phyloP scores from a whole-genome alignment of 495 filamentous ascomycete genomes.

The Tuber magnatum region DNA sequence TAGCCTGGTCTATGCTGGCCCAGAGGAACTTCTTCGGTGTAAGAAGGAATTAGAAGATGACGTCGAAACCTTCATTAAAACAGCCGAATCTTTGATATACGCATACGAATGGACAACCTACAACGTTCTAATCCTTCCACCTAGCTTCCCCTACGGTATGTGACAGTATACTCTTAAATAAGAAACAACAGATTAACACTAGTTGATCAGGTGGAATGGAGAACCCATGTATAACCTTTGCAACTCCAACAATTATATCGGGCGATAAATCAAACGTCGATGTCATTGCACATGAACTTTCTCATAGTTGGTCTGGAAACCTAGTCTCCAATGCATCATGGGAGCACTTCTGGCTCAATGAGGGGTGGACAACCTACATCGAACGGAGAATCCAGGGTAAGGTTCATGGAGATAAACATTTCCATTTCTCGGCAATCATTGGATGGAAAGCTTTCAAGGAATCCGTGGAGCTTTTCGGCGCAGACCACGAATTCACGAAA shows the following conservation, averaged over 20 bases:
- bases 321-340: slow-evolving; percentile 82
- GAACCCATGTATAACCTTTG: slow-evolving; percentile 89
- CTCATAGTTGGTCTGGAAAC: slow-evolving; percentile 90
- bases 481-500: slow-evolving; percentile 86
- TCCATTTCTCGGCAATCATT: slow-evolving; percentile 89
- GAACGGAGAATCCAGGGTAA: slow-evolving; percentile 67
- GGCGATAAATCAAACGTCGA: slow-evolving; percentile 91
- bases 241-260: slow-evolving; percentile 83
- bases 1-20: slow-evolving; percentile 74
- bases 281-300: slow-evolving; percentile 91
- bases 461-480: slow-evolving; percentile 65
- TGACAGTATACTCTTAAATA: slow-evolving; percentile 11
- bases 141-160: slow-evolving; percentile 55
- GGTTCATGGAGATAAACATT: slow-evolving; percentile 71
- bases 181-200: neutral
- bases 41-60: slow-evolving; percentile 86
- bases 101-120: slow-evolving; percentile 85
- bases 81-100: slow-evolving; percentile 56
- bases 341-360: slow-evolving; percentile 98
- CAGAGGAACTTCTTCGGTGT: slow-evolving; percentile 72
- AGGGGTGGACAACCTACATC: slow-evolving; percentile 84
- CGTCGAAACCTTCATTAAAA: slow-evolving; percentile 82
- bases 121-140: slow-evolving; percentile 83
- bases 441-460: slow-evolving; percentile 66
- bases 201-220: slow-evolving; percentile 64